phyloP scores from a whole-genome alignment of 2,329 filamentous ascomycete genomes.

The Didymella glomerata region DNA sequence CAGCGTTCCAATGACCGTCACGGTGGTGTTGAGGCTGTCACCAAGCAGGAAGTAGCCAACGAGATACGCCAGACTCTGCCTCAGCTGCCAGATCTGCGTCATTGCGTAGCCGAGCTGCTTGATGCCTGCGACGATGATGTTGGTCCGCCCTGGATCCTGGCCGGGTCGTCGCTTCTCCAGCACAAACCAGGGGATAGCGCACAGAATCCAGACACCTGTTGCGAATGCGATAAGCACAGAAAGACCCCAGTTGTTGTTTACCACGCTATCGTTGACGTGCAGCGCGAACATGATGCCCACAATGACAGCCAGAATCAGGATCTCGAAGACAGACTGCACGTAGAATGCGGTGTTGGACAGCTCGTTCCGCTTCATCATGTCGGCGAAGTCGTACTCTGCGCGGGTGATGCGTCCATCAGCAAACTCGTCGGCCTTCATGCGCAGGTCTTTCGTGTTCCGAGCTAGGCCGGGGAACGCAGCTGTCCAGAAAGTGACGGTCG shows the following conservation, averaged over 20 bases:
- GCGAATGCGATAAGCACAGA: slow-evolving; percentile 72
- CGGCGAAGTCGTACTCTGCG: slow-evolving; percentile 64
- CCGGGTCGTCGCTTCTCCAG: slow-evolving; percentile 71
- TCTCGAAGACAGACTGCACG: slow-evolving; percentile 68
- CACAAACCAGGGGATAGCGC: slow-evolving; percentile 73
- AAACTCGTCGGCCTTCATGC: slow-evolving; percentile 59
- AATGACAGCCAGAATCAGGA: slow-evolving; percentile 53
- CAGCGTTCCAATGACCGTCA: slow-evolving; percentile 71
- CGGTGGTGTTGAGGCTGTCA: slow-evolving; percentile 75
- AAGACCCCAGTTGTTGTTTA: slow-evolving; percentile 72
- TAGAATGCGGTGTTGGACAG: slow-evolving; percentile 71
- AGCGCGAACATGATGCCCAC: slow-evolving; percentile 62
- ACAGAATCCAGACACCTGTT: slow-evolving; percentile 69
- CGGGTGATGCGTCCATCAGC: slow-evolving; percentile 62
- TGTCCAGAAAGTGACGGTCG: slow-evolving; percentile 74
- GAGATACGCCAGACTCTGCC: slow-evolving; percentile 72
- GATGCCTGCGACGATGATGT: slow-evolving; percentile 65
- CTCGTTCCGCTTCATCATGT: slow-evolving; percentile 66
- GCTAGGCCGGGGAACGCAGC: slow-evolving; percentile 68
- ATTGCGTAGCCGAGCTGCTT: slow-evolving; percentile 67
- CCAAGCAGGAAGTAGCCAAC: slow-evolving; percentile 71
- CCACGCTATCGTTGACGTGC: slow-evolving; percentile 65
- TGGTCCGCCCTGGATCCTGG: slow-evolving; percentile 60
- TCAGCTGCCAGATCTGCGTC: slow-evolving; percentile 68
- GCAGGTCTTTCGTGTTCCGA: slow-evolving; percentile 61